These are phyloP conservation scores for Exophiala calicioides DNA, from an alignment of 2,329 filamentous ascomycete genomes.

Conservation along the genomic window DNA sequence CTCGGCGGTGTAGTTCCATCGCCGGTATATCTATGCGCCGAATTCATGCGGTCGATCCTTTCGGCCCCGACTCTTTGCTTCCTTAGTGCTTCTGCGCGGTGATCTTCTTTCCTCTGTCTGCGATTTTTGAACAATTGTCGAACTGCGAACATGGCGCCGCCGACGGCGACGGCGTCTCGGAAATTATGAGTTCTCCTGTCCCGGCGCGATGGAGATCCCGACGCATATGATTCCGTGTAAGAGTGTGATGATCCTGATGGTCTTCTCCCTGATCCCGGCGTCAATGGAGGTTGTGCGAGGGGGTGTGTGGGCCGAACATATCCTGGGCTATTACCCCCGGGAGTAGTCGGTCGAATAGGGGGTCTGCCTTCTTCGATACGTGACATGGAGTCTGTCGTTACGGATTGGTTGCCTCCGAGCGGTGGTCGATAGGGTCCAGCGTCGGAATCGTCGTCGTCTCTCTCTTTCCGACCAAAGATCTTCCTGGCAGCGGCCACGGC, in stretches of 20 bases:
- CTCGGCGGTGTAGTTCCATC: slow-evolving; percentile 57
- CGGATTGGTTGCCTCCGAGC: slow-evolving; percentile 48
- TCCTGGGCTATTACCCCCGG: slow-evolving; percentile 39
- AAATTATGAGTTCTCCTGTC: slow-evolving; percentile 50
- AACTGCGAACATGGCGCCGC: slow-evolving; percentile 64
- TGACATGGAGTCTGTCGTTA: slow-evolving; percentile 50
- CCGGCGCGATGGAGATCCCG: slow-evolving; percentile 38
- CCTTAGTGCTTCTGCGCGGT: slow-evolving; percentile 58
- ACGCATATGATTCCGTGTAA: slow-evolving; percentile 44
- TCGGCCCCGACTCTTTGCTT: slow-evolving; percentile 56
- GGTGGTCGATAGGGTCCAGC: slow-evolving; percentile 56
- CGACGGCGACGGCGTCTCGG: slow-evolving; percentile 64
- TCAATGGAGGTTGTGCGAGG: slow-evolving; percentile 34
- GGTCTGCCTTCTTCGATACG: slow-evolving; percentile 56
- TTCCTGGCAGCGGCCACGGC: slow-evolving; percentile 63
- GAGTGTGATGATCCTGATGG: slow-evolving; percentile 35
- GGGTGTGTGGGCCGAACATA: slow-evolving; percentile 32
- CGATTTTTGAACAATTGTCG: slow-evolving; percentile 63
- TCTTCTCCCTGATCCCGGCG: slow-evolving; percentile 31
- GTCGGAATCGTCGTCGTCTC: slow-evolving; percentile 53
- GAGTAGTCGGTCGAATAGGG: slow-evolving; percentile 45
- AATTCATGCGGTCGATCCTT: slow-evolving; percentile 53
- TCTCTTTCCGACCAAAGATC: slow-evolving; percentile 59
- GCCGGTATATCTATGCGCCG: slow-evolving; percentile 67
- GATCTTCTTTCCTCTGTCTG: slow-evolving; percentile 57